Evolutionary conservation across 2,329 filamentous ascomycete species (phyloP).

Genomic region (Venturia oleaginea): DNA sequence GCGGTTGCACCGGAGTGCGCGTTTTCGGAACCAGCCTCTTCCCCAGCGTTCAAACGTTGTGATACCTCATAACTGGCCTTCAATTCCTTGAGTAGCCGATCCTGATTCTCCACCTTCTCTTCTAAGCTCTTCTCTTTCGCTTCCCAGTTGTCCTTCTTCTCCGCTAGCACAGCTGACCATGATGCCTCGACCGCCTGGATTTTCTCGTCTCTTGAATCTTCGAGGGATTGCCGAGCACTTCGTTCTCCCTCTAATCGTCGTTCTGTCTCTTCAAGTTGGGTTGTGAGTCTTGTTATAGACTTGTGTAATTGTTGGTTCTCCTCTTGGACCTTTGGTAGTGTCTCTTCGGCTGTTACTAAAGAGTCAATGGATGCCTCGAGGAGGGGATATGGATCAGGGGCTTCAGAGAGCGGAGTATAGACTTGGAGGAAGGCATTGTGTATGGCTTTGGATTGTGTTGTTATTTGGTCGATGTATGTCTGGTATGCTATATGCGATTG

Average conservation of each 20-base stretch:
- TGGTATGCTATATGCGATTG: slow-evolving; percentile 65
- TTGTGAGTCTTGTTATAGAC: slow-evolving; percentile 63
- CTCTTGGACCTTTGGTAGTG: slow-evolving; percentile 74
- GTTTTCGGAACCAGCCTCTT: slow-evolving; percentile 45
- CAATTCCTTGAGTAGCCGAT: slow-evolving; percentile 82
- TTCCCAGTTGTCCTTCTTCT: slow-evolving; percentile 95
- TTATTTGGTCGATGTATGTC: slow-evolving; percentile 90
- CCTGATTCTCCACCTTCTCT: slow-evolving; percentile 91
- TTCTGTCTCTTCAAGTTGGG: slow-evolving; percentile 77
- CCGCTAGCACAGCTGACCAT: slow-evolving; percentile 80
- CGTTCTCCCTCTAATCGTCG: slow-evolving; percentile 70
- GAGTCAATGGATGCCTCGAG: slow-evolving; percentile 95
- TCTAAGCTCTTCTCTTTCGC: slow-evolving; percentile 85
- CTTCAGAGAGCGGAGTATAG: slow-evolving; percentile 90
- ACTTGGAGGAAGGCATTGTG: slow-evolving; percentile 88
- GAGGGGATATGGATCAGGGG: slow-evolving; percentile 89
- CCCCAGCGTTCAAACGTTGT: slow-evolving; percentile 71
- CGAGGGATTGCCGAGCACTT: slow-evolving; percentile 60
- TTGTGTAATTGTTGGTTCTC: slow-evolving; percentile 85
- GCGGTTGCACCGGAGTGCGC: slow-evolving; percentile 61
- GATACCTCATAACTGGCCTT: slow-evolving; percentile 97
- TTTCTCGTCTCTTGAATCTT: slow-evolving; percentile 66
- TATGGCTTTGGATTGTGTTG: slow-evolving; percentile 89
- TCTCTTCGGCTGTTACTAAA: slow-evolving; percentile 84
- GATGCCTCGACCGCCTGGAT: slow-evolving; percentile 85